Base-by-base conservation (phyloP, 345 rosid species). In the Bruguiera sexangula region DNA sequence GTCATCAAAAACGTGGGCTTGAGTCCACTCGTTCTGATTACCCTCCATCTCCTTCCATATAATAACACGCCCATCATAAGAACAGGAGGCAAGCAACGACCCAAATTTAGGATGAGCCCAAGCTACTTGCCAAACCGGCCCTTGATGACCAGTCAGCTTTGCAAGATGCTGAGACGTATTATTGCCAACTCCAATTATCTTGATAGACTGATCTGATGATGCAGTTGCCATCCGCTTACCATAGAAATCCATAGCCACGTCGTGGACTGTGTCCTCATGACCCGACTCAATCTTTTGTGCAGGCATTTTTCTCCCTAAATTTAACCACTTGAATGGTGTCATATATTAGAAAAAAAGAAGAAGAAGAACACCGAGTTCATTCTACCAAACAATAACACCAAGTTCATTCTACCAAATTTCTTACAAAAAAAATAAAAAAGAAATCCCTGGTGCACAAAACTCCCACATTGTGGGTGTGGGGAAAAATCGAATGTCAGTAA, bases 231-330 rank as follows among this genome's bases (percentile, higher is more conserved):
- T 39, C 22, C 79, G 73, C 73, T 80, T 80, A 20, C 84, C 84
- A 36, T 71, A 80, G 70, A 70, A 80, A 60, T 80, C 84, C 84
- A 80, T 80, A 2, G 73, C 73, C 60, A 80, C 75, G 31, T 77
- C 84, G 37, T 77, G 84, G 60, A 80, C 76, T 1, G 78, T 68
- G 70, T 80, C 81, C 39, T 80, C 72, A 59, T 81, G 84, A 3
- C 81, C 79, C 6, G 74, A 70, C 63, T 81, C 79, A 65, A 81
- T 71, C 76, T 71, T 77, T 31, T 74, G 83, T 0, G 69, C 29
- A 46, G 81, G 81, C 81, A 81, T 81, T 67, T 54, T 37, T 62
- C 37, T 16, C 29, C 5, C 3, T 58, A 21, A 27, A 68, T 37
- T 24, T 36, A 31, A 29, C 39, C 27, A 39, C 26, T 57, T 54